Evolutionary conservation across 116 monocot species (phyloP), one percentile per base, ranked within the genome.

Genomic region (Posidonia oceanica): DNA sequence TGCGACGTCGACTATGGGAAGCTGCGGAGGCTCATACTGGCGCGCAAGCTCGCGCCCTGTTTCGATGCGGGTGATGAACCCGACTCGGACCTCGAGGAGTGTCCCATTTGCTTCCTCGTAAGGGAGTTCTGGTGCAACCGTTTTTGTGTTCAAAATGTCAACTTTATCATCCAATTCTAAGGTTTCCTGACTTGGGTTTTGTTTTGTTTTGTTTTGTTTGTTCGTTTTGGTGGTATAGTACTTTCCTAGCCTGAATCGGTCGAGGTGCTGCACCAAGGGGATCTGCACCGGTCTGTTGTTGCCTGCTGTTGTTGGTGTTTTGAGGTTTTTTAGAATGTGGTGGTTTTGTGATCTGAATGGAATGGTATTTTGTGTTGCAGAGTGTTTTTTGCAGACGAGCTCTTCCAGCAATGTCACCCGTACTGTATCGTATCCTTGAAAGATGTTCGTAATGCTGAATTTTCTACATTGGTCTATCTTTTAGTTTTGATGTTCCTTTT

Each of bases 311-410:
- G 60, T 60, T 21, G 41, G 52, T 66, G 2, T 41, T 42, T 18
- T 71, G 29, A 68, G 18, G 61, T 29, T n/a, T n/a, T n/a, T n/a
- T n/a, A n/a, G n/a, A n/a, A n/a, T n/a, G n/a, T n/a, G n/a, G n/a
- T n/a, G n/a, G n/a, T n/a, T 15, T 5, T 0, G 14, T 61, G 36
- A 14, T 61, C 61, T 61, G 21, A 29, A 61, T 29, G 61, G 61
- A 36, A 61, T 36, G 22, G 1, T 7, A 3, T 61, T 23, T 21
- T 71, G 3, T 11, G 29, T 52, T 88, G 74, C 81, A 89, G 89
- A 89, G 75, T 89, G 89, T 71, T 89, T 89, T 64, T 74, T 89
- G 67, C 89, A 83, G 76, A 78, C 83, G 85, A 83, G 74, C 78
- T 75, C 83, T 11, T 83, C 80, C 1, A 64, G 78, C 3, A 64